Conservation (phyloP, 2,329 filamentous ascomycete genomes). For the Beauveria pseudobassiana region DNA sequence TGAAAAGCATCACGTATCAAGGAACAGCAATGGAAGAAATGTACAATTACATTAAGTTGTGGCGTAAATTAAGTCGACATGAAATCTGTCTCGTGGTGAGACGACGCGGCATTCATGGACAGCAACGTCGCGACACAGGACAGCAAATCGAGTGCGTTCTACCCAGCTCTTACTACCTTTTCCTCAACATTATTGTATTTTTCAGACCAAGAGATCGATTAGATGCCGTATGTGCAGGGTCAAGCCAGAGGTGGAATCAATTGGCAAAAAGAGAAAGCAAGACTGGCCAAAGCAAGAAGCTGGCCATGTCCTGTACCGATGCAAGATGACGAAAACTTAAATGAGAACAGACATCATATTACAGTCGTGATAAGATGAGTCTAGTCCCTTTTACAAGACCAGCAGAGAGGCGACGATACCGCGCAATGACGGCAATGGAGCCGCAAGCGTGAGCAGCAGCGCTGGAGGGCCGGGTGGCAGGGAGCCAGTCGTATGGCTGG, state of each 20-base stretch:
- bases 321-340: constrained; percentile 1
- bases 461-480: constrained; percentile 13
- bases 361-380: not conserved
- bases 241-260: not conserved
- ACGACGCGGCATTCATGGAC: constrained; percentile 1
- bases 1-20: not conserved
- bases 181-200: not conserved
- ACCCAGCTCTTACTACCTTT: not conserved
- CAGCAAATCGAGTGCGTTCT: too few species aligned
- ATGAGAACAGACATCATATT: constrained; percentile 1
- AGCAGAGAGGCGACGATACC: constrained; percentile 34
- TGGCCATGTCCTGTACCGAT: constrained; percentile 1
- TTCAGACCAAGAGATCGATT: not conserved
- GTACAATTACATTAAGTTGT: not conserved
- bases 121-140: not conserved
- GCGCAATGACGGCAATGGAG: constrained; percentile 31
- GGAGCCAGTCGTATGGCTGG: constrained; percentile 17
- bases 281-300: not conserved
- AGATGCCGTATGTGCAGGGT: not conserved
- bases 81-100: constrained; percentile 11
- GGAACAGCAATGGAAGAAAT: not conserved
- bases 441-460: constrained; percentile 28
- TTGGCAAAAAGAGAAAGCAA: not conserved
- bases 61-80: not conserved
- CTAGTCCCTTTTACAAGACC: constrained; percentile 32